Conservation (phyloP, 2,329 filamentous ascomycete genomes). For the Aspergillus quadricinctus region DNA sequence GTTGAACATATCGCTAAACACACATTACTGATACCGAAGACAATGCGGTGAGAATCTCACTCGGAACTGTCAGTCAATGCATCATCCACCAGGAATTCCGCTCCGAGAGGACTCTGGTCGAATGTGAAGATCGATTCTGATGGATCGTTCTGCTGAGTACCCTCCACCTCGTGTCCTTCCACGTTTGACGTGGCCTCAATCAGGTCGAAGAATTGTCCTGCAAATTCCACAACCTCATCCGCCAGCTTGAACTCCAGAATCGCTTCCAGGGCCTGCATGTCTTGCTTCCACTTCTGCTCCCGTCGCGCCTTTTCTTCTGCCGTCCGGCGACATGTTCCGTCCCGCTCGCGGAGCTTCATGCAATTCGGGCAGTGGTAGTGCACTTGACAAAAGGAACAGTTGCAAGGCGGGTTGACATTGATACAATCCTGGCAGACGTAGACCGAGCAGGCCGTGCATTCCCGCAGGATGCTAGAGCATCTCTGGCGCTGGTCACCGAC, state of each 20-base stretch:
- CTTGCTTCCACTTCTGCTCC: constrained; percentile 39
- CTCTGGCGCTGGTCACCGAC: constrained; percentile 44
- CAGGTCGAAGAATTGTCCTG: constrained; percentile 36
- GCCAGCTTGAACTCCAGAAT: constrained; percentile 40
- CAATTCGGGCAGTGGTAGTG: constrained; percentile 45
- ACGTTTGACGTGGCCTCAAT: constrained; percentile 15
- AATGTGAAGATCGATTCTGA: not conserved
- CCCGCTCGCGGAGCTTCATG: constrained; percentile 33
- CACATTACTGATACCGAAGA: not conserved
- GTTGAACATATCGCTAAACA: not conserved
- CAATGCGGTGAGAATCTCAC: not conserved
- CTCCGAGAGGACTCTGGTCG: not conserved
- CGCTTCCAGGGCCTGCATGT: constrained; percentile 37
- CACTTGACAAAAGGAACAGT: constrained; percentile 40
- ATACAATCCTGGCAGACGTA: constrained; percentile 45
- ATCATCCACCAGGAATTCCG: not conserved
- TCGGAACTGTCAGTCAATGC: not conserved
- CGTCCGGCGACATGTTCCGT: constrained; percentile 36
- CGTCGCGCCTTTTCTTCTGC: constrained; percentile 36
- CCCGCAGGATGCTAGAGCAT: constrained; percentile 40
- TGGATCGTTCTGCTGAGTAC: constrained; percentile 1
- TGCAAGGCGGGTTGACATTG: constrained; percentile 37
- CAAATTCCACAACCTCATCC: constrained; percentile 39
- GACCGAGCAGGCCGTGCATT: constrained; percentile 44
- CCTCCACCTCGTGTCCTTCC: constrained; percentile 6